Evolutionary conservation across 306 rosid species (phyloP).

Genomic region (Vigna nakashimae): DNA sequence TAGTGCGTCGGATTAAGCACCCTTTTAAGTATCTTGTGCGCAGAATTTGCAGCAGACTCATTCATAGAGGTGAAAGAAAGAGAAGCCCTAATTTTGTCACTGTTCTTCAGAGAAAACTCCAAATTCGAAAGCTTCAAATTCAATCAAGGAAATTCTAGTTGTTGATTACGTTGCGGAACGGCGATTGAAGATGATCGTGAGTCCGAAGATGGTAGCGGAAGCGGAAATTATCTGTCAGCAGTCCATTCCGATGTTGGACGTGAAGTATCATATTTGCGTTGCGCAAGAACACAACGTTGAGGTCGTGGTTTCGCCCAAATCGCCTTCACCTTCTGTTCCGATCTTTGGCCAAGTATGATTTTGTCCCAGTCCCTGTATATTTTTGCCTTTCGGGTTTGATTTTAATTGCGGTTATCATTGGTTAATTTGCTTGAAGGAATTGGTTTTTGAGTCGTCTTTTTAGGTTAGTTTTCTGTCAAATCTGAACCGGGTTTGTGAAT

Average conservation of each 20-base stretch:
- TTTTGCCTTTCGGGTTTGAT: conserved; percentile 9
- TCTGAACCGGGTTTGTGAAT: conserved; percentile 7
- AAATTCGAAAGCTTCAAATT: conserved; percentile 23
- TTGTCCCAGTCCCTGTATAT: conserved; percentile 42
- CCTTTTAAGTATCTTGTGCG: conserved; percentile 8
- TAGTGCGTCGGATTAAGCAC: conserved; percentile 36
- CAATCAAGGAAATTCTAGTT: conserved; percentile 31
- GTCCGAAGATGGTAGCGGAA: conserved; percentile 65
- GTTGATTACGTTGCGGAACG: background rate
- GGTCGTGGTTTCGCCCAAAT: conserved; percentile 61
- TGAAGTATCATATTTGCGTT: conserved; percentile 70
- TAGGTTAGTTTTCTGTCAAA: conserved; percentile 13
- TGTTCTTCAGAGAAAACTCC: conserved; percentile 5
- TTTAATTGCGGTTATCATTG: conserved; percentile 15
- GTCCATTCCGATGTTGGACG: conserved; percentile 65
- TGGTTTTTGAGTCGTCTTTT: background rate
- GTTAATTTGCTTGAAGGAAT: conserved; percentile 7
- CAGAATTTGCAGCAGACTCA: background rate
- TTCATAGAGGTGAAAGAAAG: background rate
- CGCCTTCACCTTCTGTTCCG: conserved; percentile 58
- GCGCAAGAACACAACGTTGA: conserved; percentile 61
- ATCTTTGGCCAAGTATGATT: conserved; percentile 58
- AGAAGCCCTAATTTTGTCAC: conserved; percentile 49
- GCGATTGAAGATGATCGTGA: conserved; percentile 56
- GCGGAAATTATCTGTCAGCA: conserved; percentile 70